phyloP scores from a whole-genome alignment of 140 eudicot species.

The Cichorium intybus region DNA sequence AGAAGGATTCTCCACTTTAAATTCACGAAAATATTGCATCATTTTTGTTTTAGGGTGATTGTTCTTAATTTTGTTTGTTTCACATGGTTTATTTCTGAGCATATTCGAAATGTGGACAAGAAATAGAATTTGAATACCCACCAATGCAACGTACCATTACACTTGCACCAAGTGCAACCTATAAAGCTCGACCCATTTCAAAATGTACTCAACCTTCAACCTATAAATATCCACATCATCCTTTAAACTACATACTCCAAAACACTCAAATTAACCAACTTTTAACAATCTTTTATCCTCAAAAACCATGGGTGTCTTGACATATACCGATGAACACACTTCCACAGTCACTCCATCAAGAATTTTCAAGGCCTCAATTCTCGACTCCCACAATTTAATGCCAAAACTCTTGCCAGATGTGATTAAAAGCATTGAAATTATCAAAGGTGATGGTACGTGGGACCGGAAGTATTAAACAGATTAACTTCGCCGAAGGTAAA shows the following conservation, averaged over 20 bases:
- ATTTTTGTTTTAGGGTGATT: not conserved
- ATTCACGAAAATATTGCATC: not conserved
- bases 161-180: not conserved
- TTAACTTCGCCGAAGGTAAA: constrained; percentile 8
- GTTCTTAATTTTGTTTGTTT: not conserved
- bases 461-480: constrained; percentile 9
- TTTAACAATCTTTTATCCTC: constrained; percentile 1
- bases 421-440: constrained; percentile 2
- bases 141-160: not conserved
- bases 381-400: constrained; percentile 16
- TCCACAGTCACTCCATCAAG: constrained; percentile 1
- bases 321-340: constrained; percentile 14
- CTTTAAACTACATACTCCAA: not conserved
- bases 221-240: not conserved
- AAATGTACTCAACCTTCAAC: not conserved
- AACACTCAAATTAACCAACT: not conserved
- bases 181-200: not conserved
- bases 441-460: constrained; percentile 23
- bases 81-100: not conserved
- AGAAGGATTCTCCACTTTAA: not conserved
- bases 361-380: constrained; percentile 17
- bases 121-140: not conserved
- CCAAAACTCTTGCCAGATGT: constrained; percentile 21
- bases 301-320: constrained; percentile 19
- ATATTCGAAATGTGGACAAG: not conserved